Evolutionary conservation across 257 asterid species (phyloP).

Genomic region (Ligustrum vulgare): DNA sequence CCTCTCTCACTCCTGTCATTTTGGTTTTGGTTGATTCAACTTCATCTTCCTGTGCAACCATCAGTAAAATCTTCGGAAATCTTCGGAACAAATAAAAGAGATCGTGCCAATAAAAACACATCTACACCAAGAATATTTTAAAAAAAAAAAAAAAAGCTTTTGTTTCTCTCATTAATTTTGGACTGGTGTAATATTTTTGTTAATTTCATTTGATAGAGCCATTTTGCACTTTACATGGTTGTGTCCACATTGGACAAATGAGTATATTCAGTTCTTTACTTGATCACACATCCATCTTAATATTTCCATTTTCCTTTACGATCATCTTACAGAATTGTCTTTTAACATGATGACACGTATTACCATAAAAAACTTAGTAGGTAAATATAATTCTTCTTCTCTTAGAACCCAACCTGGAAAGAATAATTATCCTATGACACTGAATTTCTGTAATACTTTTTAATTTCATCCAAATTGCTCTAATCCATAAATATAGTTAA

Average conservation of each 20-base stretch:
- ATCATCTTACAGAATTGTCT: neutral
- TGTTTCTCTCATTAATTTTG: neutral
- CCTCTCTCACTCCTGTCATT: constrained; percentile 58
- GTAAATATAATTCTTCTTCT: neutral
- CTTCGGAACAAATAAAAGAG: neutral
- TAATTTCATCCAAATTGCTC: neutral
- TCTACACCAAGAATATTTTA: neutral
- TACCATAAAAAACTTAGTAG: neutral
- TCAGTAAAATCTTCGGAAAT: neutral
- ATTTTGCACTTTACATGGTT: neutral
- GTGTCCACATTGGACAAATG: neutral
- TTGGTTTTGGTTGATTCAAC: constrained; percentile 45
- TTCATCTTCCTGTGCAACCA: constrained; percentile 53
- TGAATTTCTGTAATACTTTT: neutral
- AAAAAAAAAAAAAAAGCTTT: neutral
- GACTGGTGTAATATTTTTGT: neutral
- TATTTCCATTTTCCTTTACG: neutral
- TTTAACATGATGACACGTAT: neutral
- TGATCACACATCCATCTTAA: neutral
- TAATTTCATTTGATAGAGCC: neutral
- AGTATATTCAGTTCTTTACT: neutral
- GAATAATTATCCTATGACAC: neutral
- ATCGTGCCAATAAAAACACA: neutral
- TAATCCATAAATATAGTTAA: neutral
- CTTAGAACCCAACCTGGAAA: neutral